Conservation (phyloP, 2,329 filamentous ascomycete species). For the Calonectria honghensis region DNA sequence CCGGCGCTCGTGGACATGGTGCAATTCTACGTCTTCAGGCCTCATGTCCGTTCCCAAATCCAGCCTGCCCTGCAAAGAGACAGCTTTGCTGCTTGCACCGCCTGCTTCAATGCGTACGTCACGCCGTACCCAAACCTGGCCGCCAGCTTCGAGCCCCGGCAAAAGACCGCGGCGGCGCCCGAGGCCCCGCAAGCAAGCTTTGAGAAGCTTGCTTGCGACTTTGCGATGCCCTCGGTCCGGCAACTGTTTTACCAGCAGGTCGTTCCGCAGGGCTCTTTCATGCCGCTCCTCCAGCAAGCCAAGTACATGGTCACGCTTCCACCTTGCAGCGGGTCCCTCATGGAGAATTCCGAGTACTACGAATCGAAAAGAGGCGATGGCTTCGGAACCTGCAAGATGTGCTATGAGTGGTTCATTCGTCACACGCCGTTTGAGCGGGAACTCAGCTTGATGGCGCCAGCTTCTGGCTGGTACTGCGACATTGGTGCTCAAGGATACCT, state of each 20-base stretch:
- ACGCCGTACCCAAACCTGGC: slow-evolving; percentile 11
- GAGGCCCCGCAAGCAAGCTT: slow-evolving; percentile 18
- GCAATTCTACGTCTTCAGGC: slow-evolving; percentile 27
- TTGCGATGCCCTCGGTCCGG: slow-evolving; percentile 3
- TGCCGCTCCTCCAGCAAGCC: slow-evolving; percentile 19
- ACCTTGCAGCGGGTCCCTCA: background rate
- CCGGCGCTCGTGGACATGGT: background rate
- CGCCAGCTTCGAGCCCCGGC: slow-evolving; percentile 18
- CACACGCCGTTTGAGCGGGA: slow-evolving; percentile 24
- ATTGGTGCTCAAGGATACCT: slow-evolving; percentile 28
- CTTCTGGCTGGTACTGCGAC: slow-evolving; percentile 22
- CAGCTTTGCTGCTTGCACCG: slow-evolving; percentile 7
- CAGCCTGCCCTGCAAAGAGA: slow-evolving; percentile 5
- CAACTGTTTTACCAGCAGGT: slow-evolving; percentile 23
- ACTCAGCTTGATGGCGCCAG: background rate
- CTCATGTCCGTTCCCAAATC: slow-evolving; percentile 17
- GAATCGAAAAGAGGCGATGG: slow-evolving; percentile 25
- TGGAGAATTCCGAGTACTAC: background rate
- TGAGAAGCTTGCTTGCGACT: slow-evolving; percentile 22
- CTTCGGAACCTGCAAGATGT: slow-evolving; percentile 24
- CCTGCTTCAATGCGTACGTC: slow-evolving; percentile 11
- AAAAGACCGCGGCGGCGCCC: background rate
- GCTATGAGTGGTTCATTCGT: slow-evolving; percentile 31
- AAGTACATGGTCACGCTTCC: background rate
- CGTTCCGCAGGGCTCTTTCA: background rate